phyloP scores from a whole-genome alignment of 2,329 filamentous ascomycete genomes.

The Aureobasidium sp. region DNA sequence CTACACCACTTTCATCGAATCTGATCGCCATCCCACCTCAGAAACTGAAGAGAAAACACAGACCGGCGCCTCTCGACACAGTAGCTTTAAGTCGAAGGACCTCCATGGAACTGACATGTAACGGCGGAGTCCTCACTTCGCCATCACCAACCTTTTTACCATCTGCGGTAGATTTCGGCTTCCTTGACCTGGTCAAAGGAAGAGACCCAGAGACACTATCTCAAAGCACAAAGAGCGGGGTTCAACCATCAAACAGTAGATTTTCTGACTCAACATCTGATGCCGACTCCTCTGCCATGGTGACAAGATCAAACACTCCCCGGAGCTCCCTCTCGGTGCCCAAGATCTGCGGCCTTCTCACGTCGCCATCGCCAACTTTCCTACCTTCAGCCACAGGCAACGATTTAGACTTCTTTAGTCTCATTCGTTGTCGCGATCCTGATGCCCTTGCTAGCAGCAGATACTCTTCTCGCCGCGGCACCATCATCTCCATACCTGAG shows the following conservation, averaged over 20 bases:
- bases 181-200: neutral
- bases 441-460: neutral
- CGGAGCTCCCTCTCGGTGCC: neutral
- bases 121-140: neutral
- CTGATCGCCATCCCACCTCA: neutral
- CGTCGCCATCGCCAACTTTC: constrained; percentile 1
- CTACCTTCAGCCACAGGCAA: neutral
- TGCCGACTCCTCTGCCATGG: neutral
- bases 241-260: neutral
- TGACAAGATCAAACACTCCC: neutral
- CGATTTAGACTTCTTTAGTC: constrained; percentile 11
- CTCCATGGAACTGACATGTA: neutral
- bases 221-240: neutral
- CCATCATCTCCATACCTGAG: constrained; percentile 3
- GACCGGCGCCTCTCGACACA: constrained; percentile 3
- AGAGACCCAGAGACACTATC: constrained; percentile 3
- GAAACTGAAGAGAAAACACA: neutral
- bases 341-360: neutral
- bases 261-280: neutral
- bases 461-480: neutral
- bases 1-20: neutral
- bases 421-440: neutral
- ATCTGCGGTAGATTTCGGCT: neutral
- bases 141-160: constrained; percentile 3
- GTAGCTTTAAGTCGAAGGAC: neutral